These are phyloP conservation scores for Trichoderma brevicompactum DNA, from an alignment of 2,329 filamentous ascomycete genomes.

Conservation along the genomic window DNA sequence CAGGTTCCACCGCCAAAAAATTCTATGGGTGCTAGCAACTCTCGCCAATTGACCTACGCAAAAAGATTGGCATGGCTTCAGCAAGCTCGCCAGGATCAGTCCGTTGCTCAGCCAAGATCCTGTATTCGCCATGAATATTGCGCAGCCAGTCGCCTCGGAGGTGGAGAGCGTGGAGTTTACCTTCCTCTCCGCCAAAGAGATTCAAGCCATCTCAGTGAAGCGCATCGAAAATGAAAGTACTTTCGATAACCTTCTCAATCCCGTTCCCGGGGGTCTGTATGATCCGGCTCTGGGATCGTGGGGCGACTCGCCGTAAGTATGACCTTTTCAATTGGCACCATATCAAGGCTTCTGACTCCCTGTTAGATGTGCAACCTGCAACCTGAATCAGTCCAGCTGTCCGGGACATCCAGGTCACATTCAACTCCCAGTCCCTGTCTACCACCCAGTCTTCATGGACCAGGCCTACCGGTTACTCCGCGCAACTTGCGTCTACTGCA, in stretches of 20 bases:
- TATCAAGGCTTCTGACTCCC: constrained; percentile 17
- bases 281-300: constrained; percentile 90
- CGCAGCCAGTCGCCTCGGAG: constrained; percentile 80
- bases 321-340: constrained; percentile 11
- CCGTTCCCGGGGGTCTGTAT: constrained; percentile 87
- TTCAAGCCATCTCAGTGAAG: constrained; percentile 88
- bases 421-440: constrained; percentile 88
- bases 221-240: constrained; percentile 90
- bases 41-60: constrained; percentile 14
- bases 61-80: constrained; percentile 27
- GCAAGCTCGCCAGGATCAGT: constrained; percentile 24
- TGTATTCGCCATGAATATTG: constrained; percentile 64
- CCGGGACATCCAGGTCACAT: constrained; percentile 95
- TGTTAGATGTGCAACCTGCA: constrained; percentile 85
- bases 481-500: constrained; percentile 89
- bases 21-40: constrained; percentile 27
- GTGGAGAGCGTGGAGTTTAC: constrained; percentile 89
- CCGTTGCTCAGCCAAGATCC: constrained; percentile 17
- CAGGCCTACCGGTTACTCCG: constrained; percentile 84
- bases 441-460: constrained; percentile 96
- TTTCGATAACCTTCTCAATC: constrained; percentile 91
- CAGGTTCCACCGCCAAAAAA: constrained; percentile 52
- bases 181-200: constrained; percentile 80
- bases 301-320: constrained; percentile 74
- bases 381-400: constrained; percentile 78